Conservation (phyloP, 2,329 filamentous ascomycete species). For the Hymenoscyphus fraxineus region DNA sequence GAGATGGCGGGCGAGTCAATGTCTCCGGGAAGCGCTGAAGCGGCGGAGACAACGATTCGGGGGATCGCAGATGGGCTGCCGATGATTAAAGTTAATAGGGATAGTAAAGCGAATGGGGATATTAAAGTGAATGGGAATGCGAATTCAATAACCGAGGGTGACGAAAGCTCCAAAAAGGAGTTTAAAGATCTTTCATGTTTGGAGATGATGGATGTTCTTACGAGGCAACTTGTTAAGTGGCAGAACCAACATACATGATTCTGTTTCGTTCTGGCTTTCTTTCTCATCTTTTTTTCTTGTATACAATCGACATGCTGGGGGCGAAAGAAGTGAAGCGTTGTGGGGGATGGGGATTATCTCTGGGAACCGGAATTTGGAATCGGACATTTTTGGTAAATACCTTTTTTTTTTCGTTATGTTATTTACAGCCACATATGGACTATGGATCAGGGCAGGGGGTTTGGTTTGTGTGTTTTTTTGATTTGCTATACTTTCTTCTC, state of each 20-base stretch:
- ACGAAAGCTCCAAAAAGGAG: conserved; percentile 40
- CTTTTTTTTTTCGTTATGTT: background rate
- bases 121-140: conserved; percentile 22
- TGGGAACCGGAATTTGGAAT: conserved; percentile 1
- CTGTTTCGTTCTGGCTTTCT: background rate
- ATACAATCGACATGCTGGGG: background rate
- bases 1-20: conserved; percentile 69
- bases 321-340: background rate
- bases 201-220: conserved; percentile 40
- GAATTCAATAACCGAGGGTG: conserved; percentile 30
- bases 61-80: conserved; percentile 35
- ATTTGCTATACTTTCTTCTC: no score
- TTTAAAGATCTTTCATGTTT: conserved; percentile 66
- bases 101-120: conserved; percentile 25
- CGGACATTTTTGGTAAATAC: background rate
- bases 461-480: no score
- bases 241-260: conserved; percentile 34
- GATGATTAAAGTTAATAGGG: conserved; percentile 38
- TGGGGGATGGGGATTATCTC: background rate
- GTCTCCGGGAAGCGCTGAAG: conserved; percentile 40
- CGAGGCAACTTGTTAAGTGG: conserved; percentile 38
- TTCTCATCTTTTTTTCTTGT: background rate
- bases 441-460: no score
- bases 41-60: conserved; percentile 33
- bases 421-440: no score